Evolutionary conservation across 2,329 filamentous ascomycete species (phyloP).

Genomic region (Periconia sp.): DNA sequence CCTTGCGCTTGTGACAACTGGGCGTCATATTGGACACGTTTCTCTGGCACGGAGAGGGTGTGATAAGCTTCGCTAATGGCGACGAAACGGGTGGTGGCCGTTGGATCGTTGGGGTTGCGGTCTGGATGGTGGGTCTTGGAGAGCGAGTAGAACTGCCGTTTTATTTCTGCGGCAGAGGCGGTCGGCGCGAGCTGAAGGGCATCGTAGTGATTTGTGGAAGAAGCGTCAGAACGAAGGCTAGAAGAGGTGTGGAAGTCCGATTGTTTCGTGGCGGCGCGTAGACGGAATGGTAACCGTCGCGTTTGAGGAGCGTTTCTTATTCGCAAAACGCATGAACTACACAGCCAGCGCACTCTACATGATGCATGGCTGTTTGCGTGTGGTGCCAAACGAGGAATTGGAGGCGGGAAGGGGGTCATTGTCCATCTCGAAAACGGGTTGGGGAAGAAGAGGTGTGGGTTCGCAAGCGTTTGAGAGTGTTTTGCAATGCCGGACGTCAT

Average conservation of each 20-base stretch:
- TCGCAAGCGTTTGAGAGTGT: slow-evolving; percentile 10
- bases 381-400: slow-evolving; percentile 16
- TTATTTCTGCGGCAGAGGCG: slow-evolving; percentile 77
- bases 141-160: slow-evolving; percentile 89
- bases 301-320: slow-evolving; percentile 7
- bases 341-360: slow-evolving; percentile 15
- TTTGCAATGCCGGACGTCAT: slow-evolving; percentile 25
- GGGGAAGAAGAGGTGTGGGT: not conserved
- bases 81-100: slow-evolving; percentile 75
- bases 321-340: slow-evolving; percentile 19
- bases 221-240: slow-evolving; percentile 39
- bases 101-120: slow-evolving; percentile 75
- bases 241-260: slow-evolving; percentile 51
- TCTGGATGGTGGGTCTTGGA: slow-evolving; percentile 94
- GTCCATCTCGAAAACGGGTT: not conserved
- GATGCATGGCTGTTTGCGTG: not conserved
- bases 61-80: slow-evolving; percentile 83
- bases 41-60: slow-evolving; percentile 69
- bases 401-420: slow-evolving; percentile 7
- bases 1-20: slow-evolving; percentile 55
- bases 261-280: slow-evolving; percentile 6
- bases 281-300: slow-evolving; percentile 10
- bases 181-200: slow-evolving; percentile 70
- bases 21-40: slow-evolving; percentile 80
- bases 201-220: slow-evolving; percentile 73